Conservation (phyloP, 225 moss, liverwort and hornwort species). For the Sphagnum tenellum region DNA sequence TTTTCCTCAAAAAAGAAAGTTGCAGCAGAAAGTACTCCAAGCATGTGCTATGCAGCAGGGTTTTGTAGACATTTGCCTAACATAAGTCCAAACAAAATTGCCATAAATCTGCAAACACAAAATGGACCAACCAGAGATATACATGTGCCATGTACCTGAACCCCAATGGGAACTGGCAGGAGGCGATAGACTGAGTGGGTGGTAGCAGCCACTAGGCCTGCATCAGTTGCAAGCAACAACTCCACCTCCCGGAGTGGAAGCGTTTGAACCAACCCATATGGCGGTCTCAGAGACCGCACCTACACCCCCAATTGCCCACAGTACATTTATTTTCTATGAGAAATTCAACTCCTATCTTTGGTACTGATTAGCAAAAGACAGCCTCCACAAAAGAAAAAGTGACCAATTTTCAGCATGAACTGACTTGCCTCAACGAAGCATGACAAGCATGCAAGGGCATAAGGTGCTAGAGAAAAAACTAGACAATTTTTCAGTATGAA, state of each 20-base stretch:
- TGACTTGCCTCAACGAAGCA: conserved; percentile 70
- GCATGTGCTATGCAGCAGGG: too few species aligned
- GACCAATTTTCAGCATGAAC: too few species aligned
- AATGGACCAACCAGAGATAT: too few species aligned
- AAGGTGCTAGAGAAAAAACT: conserved; percentile 18
- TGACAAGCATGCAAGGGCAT: conserved; percentile 82
- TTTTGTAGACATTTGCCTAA: too few species aligned
- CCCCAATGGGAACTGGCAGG: conserved; percentile 75
- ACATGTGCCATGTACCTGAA: conserved; percentile 36
- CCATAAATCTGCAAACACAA: too few species aligned
- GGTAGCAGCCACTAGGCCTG: conserved; percentile 75
- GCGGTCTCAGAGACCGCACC: conserved; percentile 81
- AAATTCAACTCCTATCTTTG: not conserved
- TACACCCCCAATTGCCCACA: conserved; percentile 12
- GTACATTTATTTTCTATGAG: not conserved
- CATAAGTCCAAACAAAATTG: too few species aligned
- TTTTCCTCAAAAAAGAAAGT: too few species aligned
- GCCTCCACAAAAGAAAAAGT: too few species aligned
- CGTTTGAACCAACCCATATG: conserved; percentile 91
- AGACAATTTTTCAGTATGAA: not conserved
- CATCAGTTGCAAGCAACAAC: conserved; percentile 59
- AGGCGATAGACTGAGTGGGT: conserved; percentile 71
- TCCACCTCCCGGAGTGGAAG: conserved; percentile 73
- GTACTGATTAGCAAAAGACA: too few species aligned
- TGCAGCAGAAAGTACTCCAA: too few species aligned